Evolutionary conservation across 495 filamentous ascomycete genomes (phyloP), one percentile per base, ranked within the genome.

Genomic region (Aspergillus homomorphus): DNA sequence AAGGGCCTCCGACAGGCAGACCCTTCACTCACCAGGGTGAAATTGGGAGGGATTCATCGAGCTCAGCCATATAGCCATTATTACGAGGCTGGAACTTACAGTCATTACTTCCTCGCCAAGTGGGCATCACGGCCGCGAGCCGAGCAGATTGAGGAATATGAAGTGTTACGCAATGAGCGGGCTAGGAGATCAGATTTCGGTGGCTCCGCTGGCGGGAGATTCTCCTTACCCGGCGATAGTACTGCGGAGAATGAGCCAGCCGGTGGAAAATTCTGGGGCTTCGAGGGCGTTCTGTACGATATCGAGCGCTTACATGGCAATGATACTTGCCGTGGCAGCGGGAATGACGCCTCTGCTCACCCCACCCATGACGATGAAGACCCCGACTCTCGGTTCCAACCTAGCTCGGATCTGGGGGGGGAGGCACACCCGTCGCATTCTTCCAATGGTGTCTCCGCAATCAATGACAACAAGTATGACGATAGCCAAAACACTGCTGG

Each of bases 21-120:
- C 18, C 59, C 64, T 1, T 48, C 53, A 9, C 55, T 62, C 4
- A 66, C 69, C 33, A 60, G 72, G 9, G 61, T 73, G 18, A 73
- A 69, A 56, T 65, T 74, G 14, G 73, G 73, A 21, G 75, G 75
- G 6, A 75, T 76, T 53, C 75, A 78, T 53, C 69, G 73, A 24
- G 75, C 75, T 16, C 75, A 77, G 54, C 75, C 75, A 3, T 74
- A 63, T 58, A 73, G 68, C 48, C 75, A 78, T 44, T 57, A 56
- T 51, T 74, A 62, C 53, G 73, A 75, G 12, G 23, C 57, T 2
- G 72, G 68, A 0, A 58, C 59, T 4, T 66, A 66, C 46, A 60
- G 64, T 12, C 62, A 69, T 46, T 76, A 66, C 53, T 73, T 76
- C 54, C 57, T 76, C 10, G 64, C 72, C 5, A 53, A 57, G 16